A percentile compares a stretch with the other conserved stretches of the same genome.
Conservation (phyloP, 83 land plant species). For the Larix sibirica region DNA sequence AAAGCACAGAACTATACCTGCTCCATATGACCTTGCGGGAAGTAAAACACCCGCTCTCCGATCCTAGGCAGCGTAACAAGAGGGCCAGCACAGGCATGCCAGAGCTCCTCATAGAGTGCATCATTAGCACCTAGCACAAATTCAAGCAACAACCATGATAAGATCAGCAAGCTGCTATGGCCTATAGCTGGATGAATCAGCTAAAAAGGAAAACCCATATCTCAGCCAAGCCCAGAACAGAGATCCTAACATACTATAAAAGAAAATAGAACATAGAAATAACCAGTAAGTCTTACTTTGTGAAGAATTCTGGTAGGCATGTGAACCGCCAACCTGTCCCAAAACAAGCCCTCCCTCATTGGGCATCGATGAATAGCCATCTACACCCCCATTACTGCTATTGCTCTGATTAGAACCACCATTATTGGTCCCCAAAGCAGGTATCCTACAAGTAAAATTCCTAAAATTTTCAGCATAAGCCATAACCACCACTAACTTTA, state of each 20-base stretch:
- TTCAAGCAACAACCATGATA: not conserved
- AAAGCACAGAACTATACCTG: constrained; percentile 34
- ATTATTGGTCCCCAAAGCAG: not conserved
- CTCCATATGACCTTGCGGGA: constrained; percentile 95
- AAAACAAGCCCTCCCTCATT: not conserved
- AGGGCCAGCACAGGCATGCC: constrained; percentile 94
- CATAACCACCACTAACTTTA: constrained; percentile 4
- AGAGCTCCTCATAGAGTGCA: constrained; percentile 78
- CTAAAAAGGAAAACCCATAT: not conserved
- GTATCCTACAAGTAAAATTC: constrained; percentile 2
- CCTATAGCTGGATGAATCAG: not conserved
- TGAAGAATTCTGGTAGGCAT: constrained; percentile 10
- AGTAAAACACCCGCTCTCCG: constrained; percentile 81
- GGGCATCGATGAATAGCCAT: not conserved
- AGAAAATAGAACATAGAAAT: not conserved
- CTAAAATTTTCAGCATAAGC: constrained; percentile 11
- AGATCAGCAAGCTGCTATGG: not conserved
- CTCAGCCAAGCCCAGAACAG: not conserved
- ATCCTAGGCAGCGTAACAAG: constrained; percentile 80
- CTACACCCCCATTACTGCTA: constrained; percentile 3
- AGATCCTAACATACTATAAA: constrained; percentile 5
- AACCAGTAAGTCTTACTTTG: not conserved
- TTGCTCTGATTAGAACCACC: not conserved
- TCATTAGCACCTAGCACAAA: constrained; percentile 31
- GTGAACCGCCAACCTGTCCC: not conserved